Evolutionary conservation across 352 stramenopile genomes (phyloP).

Genomic region (Globisporangium parvum): DNA sequence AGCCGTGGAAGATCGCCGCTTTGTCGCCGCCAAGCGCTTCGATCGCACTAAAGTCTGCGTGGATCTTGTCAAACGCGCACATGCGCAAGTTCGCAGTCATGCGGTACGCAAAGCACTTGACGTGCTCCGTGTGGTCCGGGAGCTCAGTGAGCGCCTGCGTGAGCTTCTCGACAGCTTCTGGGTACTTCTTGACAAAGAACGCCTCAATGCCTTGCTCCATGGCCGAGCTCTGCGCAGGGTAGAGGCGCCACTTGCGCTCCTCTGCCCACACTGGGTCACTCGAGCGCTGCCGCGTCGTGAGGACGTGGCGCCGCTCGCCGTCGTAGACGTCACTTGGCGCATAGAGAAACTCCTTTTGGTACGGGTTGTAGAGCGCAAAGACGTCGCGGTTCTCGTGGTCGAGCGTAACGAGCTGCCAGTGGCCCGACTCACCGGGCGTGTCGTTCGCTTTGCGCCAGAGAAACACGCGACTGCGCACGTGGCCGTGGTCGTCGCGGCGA

Average conservation of each 20-base stretch:
- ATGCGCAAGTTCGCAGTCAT: conserved; percentile 68
- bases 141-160: conserved; percentile 34
- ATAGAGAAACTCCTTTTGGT: conserved; percentile 71
- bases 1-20: conserved; percentile 65
- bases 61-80: conserved; percentile 41
- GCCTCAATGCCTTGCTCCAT: conserved; percentile 65
- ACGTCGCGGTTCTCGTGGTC: conserved; percentile 34
- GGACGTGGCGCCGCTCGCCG: conserved; percentile 41
- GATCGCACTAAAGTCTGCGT: conserved; percentile 45
- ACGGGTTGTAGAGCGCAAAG: conserved; percentile 72
- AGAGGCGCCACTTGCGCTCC: conserved; percentile 42
- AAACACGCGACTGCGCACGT: conserved; percentile 55
- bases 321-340: conserved; percentile 46
- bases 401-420: conserved; percentile 58
- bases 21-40: conserved; percentile 58
- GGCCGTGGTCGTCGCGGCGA: conserved; percentile 38
- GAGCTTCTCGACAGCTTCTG: conserved; percentile 42
- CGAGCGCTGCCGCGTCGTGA: conserved; percentile 25
- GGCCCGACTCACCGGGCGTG: conserved; percentile 33
- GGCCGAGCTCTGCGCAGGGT: conserved; percentile 26
- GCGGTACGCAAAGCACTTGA: conserved; percentile 70
- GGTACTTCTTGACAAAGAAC: conserved; percentile 61
- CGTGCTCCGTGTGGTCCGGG: conserved; percentile 57
- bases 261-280: conserved; percentile 24
- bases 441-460: conserved; percentile 47